Evolutionary conservation across 768 basidiomycete genomes (phyloP).

Genomic region (Mycena galericulata): DNA sequence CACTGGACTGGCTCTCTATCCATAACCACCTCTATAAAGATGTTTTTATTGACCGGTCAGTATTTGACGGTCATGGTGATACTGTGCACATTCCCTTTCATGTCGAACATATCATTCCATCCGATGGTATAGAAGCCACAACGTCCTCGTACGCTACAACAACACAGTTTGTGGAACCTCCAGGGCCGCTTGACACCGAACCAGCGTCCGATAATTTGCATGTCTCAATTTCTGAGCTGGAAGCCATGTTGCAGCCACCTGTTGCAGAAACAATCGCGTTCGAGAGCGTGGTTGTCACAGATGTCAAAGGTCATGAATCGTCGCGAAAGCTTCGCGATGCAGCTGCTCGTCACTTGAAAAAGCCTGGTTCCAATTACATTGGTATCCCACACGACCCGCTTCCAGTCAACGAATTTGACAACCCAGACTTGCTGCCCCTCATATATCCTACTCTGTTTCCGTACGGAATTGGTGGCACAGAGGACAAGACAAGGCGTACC

Average conservation of each 20-base stretch:
- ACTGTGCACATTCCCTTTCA: not conserved
- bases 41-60: not conserved
- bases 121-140: not conserved
- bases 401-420: not conserved
- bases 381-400: not conserved
- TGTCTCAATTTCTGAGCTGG: not conserved
- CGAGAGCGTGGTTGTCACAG: constrained; percentile 7
- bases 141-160: not conserved
- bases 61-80: not conserved
- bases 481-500: not conserved
- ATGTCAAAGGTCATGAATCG: not conserved
- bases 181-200: not conserved
- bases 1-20: not conserved
- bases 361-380: not conserved
- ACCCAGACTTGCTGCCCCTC: constrained; percentile 2
- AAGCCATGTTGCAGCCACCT: constrained; percentile 25
- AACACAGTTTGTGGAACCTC: not conserved
- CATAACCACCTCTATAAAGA: not conserved
- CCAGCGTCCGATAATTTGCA: too few species aligned
- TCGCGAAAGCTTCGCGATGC: not conserved
- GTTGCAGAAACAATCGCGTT: not conserved
- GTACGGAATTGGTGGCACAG: constrained; percentile 3
- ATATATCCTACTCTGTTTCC: constrained; percentile 17
- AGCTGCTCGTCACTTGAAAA: not conserved
- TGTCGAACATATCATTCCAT: not conserved